A percentile compares a stretch with the other conserved stretches of the same genome.
phyloP scores from a whole-genome alignment of 345 rosid species.

The Erucastrum elatum region DNA sequence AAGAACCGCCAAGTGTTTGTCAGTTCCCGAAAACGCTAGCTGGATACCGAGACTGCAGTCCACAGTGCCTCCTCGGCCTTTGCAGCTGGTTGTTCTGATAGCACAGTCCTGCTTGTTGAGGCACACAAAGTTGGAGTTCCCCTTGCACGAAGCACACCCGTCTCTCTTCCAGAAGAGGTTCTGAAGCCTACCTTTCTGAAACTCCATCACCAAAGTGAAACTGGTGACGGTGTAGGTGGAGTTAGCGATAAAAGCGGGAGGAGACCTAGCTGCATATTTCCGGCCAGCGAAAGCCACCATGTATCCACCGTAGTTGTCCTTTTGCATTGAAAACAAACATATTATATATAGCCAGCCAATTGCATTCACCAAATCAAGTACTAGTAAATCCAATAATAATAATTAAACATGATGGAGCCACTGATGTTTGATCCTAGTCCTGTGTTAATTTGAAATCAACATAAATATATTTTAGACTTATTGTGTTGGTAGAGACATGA shows the following conservation, averaged over 20 bases:
- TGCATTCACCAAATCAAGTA: neutral
- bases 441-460: neutral
- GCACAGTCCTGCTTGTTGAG: constrained; percentile 92
- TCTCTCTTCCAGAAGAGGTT: constrained; percentile 90
- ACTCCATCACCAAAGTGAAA: constrained; percentile 87
- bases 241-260: constrained; percentile 79
- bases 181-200: constrained; percentile 76
- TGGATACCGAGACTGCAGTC: constrained; percentile 85
- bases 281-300: constrained; percentile 96
- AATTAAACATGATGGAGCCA: neutral
- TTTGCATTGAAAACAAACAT: neutral
- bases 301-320: constrained; percentile 45
- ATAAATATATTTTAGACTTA: neutral
- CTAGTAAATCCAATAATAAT: neutral
- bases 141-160: constrained; percentile 70
- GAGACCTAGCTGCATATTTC: constrained; percentile 85
- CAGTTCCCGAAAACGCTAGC: constrained; percentile 81
- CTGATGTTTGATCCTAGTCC: neutral
- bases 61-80: constrained; percentile 52
- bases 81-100: constrained; percentile 60
- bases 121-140: constrained; percentile 58
- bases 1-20: constrained; percentile 69
- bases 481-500: neutral
- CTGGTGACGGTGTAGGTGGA: constrained; percentile 70
- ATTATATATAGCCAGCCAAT: neutral